These are phyloP conservation scores for Globisporangium middletonii DNA, from an alignment of 352 stramenopile genomes.

Conservation along the genomic window DNA sequence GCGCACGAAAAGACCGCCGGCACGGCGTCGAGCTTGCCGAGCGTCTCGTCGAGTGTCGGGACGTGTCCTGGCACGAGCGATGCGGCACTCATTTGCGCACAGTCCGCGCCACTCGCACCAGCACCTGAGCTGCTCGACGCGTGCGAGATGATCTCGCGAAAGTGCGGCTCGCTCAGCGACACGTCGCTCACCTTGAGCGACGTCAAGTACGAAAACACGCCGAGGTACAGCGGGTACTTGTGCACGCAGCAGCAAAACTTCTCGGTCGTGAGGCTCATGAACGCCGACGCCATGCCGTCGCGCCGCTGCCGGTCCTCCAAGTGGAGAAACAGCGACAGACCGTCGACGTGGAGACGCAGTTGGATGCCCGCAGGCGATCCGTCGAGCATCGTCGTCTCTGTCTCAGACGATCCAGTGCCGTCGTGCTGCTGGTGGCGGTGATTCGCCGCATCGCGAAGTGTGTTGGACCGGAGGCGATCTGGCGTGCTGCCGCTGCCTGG, in stretches of 20 bases:
- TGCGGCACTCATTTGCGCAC: too few species aligned
- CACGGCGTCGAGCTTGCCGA: conserved; percentile 42
- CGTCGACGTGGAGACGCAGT: conserved; percentile 66
- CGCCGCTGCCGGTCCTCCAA: conserved; percentile 30
- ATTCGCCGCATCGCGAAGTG: not conserved
- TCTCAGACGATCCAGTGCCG: conserved; percentile 2
- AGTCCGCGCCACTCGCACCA: not conserved
- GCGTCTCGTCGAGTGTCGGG: conserved; percentile 53
- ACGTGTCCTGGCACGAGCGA: conserved; percentile 27
- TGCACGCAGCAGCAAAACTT: conserved; percentile 73
- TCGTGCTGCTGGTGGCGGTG: conserved; percentile 16
- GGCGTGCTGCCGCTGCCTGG: conserved; percentile 8
- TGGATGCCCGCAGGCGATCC: conserved; percentile 45
- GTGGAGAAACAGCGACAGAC: conserved; percentile 63
- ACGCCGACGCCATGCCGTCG: conserved; percentile 29
- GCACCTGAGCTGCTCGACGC: conserved; percentile 12
- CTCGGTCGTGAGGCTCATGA: conserved; percentile 59
- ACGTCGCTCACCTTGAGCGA: conserved; percentile 72
- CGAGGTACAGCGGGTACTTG: conserved; percentile 57
- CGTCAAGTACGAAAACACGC: conserved; percentile 64
- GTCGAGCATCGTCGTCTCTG: conserved; percentile 15
- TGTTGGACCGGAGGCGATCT: too few species aligned
- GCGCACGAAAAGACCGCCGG: conserved; percentile 72
- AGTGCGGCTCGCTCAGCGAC: conserved; percentile 45
- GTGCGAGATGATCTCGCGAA: conserved; percentile 65